Evolutionary conservation across 208 protist species (phyloP).

Genomic region (Leishmania mexicana): DNA sequence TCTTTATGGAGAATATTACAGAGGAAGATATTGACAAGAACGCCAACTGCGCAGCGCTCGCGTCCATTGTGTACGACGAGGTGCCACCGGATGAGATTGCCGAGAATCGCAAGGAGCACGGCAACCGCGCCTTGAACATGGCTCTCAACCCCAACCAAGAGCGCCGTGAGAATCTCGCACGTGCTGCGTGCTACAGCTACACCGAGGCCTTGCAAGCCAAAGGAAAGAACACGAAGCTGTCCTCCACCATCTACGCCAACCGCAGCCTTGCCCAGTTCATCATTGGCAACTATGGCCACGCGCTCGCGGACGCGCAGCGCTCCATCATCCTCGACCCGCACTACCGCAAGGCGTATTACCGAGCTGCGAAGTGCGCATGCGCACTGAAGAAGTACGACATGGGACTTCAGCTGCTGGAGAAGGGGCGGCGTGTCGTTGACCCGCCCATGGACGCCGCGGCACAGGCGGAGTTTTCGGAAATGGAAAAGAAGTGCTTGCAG

Average conservation of each 20-base stretch:
- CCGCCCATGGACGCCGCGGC: conserved; percentile 41
- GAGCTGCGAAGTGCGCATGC: conserved; percentile 75
- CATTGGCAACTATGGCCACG: conserved; percentile 89
- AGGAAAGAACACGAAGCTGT: conserved; percentile 68
- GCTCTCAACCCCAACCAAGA: conserved; percentile 80
- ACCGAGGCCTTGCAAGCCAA: conserved; percentile 86
- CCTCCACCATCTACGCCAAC: conserved; percentile 82
- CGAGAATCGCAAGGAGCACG: conserved; percentile 86
- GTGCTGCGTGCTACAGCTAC: conserved; percentile 82
- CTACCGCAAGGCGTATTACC: conserved; percentile 89
- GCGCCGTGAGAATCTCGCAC: conserved; percentile 77
- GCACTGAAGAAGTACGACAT: conserved; percentile 79
- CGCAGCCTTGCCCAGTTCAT: conserved; percentile 85
- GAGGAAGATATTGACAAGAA: conserved; percentile 86
- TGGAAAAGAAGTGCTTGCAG: conserved; percentile 42
- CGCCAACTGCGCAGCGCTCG: conserved; percentile 67
- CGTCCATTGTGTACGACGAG: conserved; percentile 89
- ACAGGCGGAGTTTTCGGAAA: conserved; percentile 59
- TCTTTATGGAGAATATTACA: conserved; percentile 91
- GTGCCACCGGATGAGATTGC: conserved; percentile 82
- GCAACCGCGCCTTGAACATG: conserved; percentile 76
- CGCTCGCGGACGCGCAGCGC: conserved; percentile 80
- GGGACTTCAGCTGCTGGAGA: conserved; percentile 58
- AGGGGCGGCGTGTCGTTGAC: conserved; percentile 36
- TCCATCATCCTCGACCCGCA: conserved; percentile 78